Base-by-base conservation (phyloP, 75 land plant species). In the Pinus tabuliformis region DNA sequence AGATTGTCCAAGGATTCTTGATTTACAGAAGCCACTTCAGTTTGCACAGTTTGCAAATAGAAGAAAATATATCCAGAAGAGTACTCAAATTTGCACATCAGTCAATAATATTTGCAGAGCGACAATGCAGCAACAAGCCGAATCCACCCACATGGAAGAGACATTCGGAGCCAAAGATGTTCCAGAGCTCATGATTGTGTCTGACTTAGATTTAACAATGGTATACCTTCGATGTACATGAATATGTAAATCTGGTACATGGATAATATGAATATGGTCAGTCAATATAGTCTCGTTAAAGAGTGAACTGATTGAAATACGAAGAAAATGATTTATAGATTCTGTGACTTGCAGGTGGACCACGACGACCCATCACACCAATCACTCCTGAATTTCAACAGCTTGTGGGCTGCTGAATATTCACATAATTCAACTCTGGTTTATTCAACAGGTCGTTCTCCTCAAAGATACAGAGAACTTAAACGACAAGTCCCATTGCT, bases 321-420 rank as follows among this genome's bases (percentile, higher is more conserved):
- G 33, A 33, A 33, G 73, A n/a, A 24, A 2, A 20, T 75, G 15
- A 18, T 57, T 28, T 20, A 56, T 54, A 37, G 45, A 63, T 26
- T 49, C 16, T 3, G 12, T 58, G 75, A 13, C 56, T 54, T 75
- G 76, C 80, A 86, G 88, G 88, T 86, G 18, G 88, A 86, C 66
- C 88, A 84, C 64, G 80, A 56, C 17, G 88, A 86, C 68, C 74
- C 68, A 16, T 62, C 73, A 56, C 79, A 86, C 75, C 18, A 65
- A 17, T 62, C 88, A 6, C 71, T 86, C 39, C 80, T 84, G 49
- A 70, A 78, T 21, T 86, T 86, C 72, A 83, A 84, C 58, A 62
- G 72, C 70, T 62, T 86, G 80, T 86, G 88, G 88, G 83, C 72
- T 58, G 76, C 87, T 26, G 83, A 86, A 21, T 86, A 86, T 63